A percentile compares a stretch with the other conserved stretches of the same genome.
These are phyloP conservation scores for Magnusiomyces paraingens DNA, from an alignment of 1,139 yeast species.

Conservation along the genomic window DNA sequence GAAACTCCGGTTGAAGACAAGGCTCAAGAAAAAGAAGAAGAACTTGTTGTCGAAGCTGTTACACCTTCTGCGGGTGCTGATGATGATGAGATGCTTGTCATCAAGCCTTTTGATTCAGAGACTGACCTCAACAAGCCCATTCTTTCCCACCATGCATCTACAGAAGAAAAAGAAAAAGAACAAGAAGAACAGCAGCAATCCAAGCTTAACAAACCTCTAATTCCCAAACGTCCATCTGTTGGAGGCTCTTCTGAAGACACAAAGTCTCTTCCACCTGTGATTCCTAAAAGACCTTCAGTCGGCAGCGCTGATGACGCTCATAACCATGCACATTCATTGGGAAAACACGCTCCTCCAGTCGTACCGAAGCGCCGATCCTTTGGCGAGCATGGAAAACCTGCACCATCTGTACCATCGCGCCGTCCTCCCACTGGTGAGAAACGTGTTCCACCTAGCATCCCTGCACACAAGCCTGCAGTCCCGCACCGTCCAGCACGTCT, in stretches of 20 bases:
- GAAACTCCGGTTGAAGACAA: not conserved
- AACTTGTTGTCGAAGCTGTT: not conserved
- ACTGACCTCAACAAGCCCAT: not conserved
- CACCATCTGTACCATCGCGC: not conserved
- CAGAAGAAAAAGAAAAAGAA: not conserved
- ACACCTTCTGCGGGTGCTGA: not conserved
- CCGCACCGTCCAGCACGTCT: constrained; percentile 12
- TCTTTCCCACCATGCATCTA: too few relatives aligned
- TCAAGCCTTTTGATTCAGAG: not conserved
- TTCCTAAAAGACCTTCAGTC: not conserved
- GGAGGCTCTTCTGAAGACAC: not conserved
- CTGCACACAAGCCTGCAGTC: constrained; percentile 8
- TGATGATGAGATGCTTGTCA: not conserved
- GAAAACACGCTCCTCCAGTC: not conserved
- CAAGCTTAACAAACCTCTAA: not conserved
- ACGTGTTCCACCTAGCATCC: not conserved
- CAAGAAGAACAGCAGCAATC: not conserved
- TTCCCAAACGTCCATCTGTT: not conserved
- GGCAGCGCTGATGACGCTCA: not conserved
- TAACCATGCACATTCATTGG: not conserved
- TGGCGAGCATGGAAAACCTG: not conserved
- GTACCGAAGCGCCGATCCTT: not conserved
- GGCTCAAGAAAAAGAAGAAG: not conserved
- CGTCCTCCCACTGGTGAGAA: not conserved
- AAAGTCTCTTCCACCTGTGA: not conserved